Percentiles rank a stretch among this genome's conserved stretches.
phyloP scores from a whole-genome alignment of 192 early-diverging fungal species.

The Cetraspora pellucida region DNA sequence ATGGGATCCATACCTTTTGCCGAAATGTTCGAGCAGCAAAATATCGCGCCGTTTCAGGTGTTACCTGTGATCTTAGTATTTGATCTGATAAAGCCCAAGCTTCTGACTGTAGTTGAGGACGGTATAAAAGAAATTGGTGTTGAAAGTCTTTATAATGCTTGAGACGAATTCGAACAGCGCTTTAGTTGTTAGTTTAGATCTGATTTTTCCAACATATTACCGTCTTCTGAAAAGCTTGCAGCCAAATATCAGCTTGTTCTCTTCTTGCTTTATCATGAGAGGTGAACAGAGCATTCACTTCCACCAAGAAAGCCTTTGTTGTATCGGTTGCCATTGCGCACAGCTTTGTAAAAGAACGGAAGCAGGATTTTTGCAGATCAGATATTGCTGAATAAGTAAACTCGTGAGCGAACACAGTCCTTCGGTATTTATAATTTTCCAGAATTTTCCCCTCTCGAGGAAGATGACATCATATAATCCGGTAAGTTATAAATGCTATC shows the following conservation, averaged over 20 bases:
- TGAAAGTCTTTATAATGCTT: slow-evolving; percentile 18
- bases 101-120: slow-evolving; percentile 52
- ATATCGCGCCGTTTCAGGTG: slow-evolving; percentile 57
- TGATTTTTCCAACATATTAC: slow-evolving; percentile 47
- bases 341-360: no score
- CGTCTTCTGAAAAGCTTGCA: slow-evolving; percentile 84
- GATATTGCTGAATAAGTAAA: no score
- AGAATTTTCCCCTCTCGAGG: no score
- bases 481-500: no score
- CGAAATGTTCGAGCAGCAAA: slow-evolving; percentile 92
- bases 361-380: no score
- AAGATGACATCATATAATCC: no score
- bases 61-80: slow-evolving; percentile 56
- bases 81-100: slow-evolving; percentile 83
- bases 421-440: no score
- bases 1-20: slow-evolving; percentile 63
- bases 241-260: slow-evolving; percentile 70
- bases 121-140: slow-evolving; percentile 21
- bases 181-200: slow-evolving; percentile 15
- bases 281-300: slow-evolving; percentile 48
- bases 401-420: no score
- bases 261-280: slow-evolving; percentile 39
- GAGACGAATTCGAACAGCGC: background rate
- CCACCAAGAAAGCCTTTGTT: slow-evolving; percentile 26
- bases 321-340: slow-evolving; percentile 7